Evolutionary conservation across 1,139 yeast species (phyloP).

Genomic region (Pichia sp.): DNA sequence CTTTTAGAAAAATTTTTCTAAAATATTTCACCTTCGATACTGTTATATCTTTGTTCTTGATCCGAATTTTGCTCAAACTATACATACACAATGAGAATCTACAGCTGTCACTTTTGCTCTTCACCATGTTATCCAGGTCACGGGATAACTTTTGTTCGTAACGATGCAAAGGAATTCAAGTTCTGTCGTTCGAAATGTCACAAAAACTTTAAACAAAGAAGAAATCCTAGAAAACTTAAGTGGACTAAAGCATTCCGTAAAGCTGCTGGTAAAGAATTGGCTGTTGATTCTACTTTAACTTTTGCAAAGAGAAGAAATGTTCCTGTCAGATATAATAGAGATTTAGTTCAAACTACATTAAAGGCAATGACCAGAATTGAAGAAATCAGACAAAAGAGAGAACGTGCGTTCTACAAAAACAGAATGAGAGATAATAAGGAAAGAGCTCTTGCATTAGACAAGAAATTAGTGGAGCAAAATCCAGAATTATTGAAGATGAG

Average conservation of each 20-base stretch:
- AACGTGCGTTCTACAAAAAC: slow-evolving; percentile 96
- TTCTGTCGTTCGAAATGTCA: slow-evolving; percentile 98
- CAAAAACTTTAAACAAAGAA: slow-evolving; percentile 93
- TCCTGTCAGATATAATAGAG: slow-evolving; percentile 96
- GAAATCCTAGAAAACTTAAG: slow-evolving; percentile 95
- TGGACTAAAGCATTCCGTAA: slow-evolving; percentile 99
- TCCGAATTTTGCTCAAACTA: neutral
- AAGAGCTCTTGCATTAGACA: slow-evolving; percentile 75
- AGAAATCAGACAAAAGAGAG: slow-evolving; percentile 93
- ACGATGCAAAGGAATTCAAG: slow-evolving; percentile 94
- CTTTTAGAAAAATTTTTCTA: neutral
- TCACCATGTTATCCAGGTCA: slow-evolving; percentile 97
- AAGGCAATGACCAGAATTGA: slow-evolving; percentile 95
- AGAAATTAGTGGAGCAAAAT: slow-evolving; percentile 78
- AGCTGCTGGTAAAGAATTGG: slow-evolving; percentile 98
- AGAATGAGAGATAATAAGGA: slow-evolving; percentile 98
- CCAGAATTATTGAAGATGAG: slow-evolving; percentile 88
- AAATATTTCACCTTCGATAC: neutral
- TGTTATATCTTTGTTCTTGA: neutral
- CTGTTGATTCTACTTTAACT: slow-evolving; percentile 92
- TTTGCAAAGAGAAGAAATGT: slow-evolving; percentile 97
- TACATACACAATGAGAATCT: slow-evolving; percentile 63
- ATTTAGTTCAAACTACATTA: slow-evolving; percentile 86
- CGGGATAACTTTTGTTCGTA: slow-evolving; percentile 96
- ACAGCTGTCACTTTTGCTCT: slow-evolving; percentile 94